Evolutionary conservation across 345 rosid genomes (phyloP).

Genomic region (Lepidium aucheri): DNA sequence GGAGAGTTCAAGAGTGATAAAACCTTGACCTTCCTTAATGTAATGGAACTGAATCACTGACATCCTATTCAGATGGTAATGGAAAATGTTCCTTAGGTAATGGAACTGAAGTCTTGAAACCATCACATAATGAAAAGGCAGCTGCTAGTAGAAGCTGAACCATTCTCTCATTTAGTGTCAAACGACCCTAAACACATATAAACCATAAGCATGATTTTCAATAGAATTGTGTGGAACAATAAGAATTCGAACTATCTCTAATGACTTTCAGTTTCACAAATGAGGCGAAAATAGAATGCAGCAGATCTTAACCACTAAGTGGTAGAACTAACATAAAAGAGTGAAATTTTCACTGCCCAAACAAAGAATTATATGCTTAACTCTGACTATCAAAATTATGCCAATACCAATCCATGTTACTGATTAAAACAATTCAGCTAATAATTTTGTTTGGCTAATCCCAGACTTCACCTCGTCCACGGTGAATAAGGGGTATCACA

Average conservation of each 20-base stretch:
- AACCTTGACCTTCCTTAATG: no score
- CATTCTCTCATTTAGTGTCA: slow-evolving; percentile 39
- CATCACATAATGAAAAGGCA: slow-evolving; percentile 67
- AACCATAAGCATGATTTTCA: slow-evolving; percentile 1
- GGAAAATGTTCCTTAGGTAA: slow-evolving; percentile 31
- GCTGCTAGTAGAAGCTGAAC: slow-evolving; percentile 70
- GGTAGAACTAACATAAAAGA: background rate
- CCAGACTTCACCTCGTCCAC: background rate
- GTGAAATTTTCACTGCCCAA: slow-evolving; percentile 1
- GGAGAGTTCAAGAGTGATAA: no score
- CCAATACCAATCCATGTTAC: background rate
- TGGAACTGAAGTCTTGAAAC: slow-evolving; percentile 42
- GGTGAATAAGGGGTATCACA: slow-evolving; percentile 2
- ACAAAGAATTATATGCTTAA: background rate
- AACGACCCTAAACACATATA: slow-evolving; percentile 43
- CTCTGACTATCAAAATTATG: background rate
- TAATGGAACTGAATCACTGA: slow-evolving; percentile 37
- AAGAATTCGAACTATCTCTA: background rate
- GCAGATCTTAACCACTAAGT: slow-evolving; percentile 3
- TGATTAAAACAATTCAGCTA: background rate
- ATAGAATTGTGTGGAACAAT: background rate
- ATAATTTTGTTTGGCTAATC: background rate
- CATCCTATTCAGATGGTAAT: slow-evolving; percentile 28
- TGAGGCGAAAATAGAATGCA: slow-evolving; percentile 7
- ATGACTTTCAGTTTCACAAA: slow-evolving; percentile 9